Evolutionary conservation across 768 basidiomycete species (phyloP), one percentile per base, ranked within the genome.

Genomic region (Lactarius akahatsu): DNA sequence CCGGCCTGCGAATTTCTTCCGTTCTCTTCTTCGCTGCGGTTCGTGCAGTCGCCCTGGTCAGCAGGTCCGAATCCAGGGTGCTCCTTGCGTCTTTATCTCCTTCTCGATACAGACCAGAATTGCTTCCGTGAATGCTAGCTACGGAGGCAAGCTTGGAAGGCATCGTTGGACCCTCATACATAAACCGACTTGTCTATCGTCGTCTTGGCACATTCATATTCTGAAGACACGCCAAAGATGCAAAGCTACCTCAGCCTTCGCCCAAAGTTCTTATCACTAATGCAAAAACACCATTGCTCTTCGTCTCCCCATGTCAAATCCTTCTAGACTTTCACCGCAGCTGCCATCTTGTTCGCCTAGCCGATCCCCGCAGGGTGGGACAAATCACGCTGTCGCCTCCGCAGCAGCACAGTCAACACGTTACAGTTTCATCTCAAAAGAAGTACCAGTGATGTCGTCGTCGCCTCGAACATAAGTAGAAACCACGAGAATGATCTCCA

Each of bases 331-430:
- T 26, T 15, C 50, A 15, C 50, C 50, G 50, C 50, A 50, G 50
- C 23, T 5, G 13, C 23, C 11, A 50, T 13, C 11, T 23, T 15
- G 23, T 6, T 15, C 50, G 23, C 50, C 13, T 13, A 13, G n/a
- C 4, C 4, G 47, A 13, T 47, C 11, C n/a, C 45, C 45, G 45
- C 10, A 13, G 11, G 13, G 20, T 50, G n/a, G 11, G 47, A 26
- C 13, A 5, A 11, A 26, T 26, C 23, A 50, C 50, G 50, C 50
- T 9, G 50, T 15, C 13, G 23, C n/a, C 50, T 4, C 50, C 50
- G 50, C 50, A 50, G 23, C 50, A 50, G 23, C 50, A 50, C 50
- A 50, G 50, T 50, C 50, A 47, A 23, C 47, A 47, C 50, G 50
- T 26, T 23, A 4, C 50, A 26, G 11, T 23, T 26, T 50, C 50